Evolutionary conservation across 257 asterid genomes (phyloP), one percentile per base, ranked within the genome.

Genomic region (Agastache rugosa): DNA sequence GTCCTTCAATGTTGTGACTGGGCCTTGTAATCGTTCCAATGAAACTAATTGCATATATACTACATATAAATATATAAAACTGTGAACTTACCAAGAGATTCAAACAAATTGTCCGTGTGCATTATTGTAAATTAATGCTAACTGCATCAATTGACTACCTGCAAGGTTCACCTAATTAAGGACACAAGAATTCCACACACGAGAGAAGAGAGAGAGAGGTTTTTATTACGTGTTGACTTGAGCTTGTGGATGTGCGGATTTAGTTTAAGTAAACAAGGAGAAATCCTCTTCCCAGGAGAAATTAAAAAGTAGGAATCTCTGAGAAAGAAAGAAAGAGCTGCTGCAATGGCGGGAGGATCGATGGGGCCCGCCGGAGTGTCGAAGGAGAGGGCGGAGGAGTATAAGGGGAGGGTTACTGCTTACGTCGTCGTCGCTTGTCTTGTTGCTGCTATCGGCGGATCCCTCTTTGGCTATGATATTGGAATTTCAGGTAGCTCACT

Each of bases 381-480:
- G 2, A 82, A 77, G 79, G 96, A 85, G 69, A 85, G 97, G 81
- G 97, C 97, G 11, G 88, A 50, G 15, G 81, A 86, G 75, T 89
- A 91, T 5, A 76, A 84, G 69, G 93, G 96, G 56, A 83, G 61
- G 67, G 85, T 91, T 55, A 91, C 96, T 8, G 73, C 69, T 29
- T 87, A 85, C 77, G 96, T 91, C 25, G 41, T 85, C 69, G 48
- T 89, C 22, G 70, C 91, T 6, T 91, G 97, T 62, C 44, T 86
- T 27, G 91, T 84, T 71, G 97, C 94, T 41, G 96, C 97, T 5
- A 58, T 79, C 54, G 96, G 97, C 3, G 97, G 96, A 29, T 86
- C 97, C 3, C 90, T 91, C 71, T 91, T 91, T 42, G 96, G 97
- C 65, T 91, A 91, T 80, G 96, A 91, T 65, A 84, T 89, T 58